Evolutionary conservation across 345 rosid genomes (phyloP).

Genomic region (Cochlearia excelsa): DNA sequence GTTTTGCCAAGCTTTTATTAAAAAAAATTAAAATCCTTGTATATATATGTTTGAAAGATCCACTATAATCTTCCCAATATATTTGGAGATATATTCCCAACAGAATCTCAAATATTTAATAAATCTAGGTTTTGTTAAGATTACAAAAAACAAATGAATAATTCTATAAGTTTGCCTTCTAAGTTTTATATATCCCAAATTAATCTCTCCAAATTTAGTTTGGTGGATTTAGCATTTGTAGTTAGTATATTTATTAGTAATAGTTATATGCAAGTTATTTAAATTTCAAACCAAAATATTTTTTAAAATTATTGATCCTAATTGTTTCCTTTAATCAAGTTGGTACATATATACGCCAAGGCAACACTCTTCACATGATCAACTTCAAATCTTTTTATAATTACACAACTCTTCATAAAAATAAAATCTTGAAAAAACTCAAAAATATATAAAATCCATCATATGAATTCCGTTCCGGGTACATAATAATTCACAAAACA

Average conservation of each 20-base stretch:
- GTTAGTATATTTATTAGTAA: too few relatives aligned
- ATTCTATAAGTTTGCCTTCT: too few relatives aligned
- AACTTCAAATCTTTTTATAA: slow-evolving; percentile 3
- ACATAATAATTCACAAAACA: slow-evolving; percentile 23
- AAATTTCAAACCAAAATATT: too few relatives aligned
- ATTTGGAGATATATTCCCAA: slow-evolving; percentile 6
- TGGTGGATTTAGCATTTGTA: too few relatives aligned
- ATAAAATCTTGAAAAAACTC: slow-evolving; percentile 2
- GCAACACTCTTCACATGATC: not conserved
- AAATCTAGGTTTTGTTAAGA: too few relatives aligned
- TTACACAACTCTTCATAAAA: not conserved
- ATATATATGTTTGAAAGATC: not conserved
- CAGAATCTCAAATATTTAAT: not conserved
- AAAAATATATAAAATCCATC: not conserved
- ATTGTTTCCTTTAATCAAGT: not conserved
- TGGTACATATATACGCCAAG: not conserved
- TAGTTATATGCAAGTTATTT: too few relatives aligned
- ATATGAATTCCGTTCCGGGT: slow-evolving; percentile 33
- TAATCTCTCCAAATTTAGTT: too few relatives aligned
- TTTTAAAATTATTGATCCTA: too few relatives aligned
- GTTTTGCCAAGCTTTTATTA: not conserved
- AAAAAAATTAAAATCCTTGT: not conserved
- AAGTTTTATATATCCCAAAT: too few relatives aligned
- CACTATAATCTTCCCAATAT: not conserved
- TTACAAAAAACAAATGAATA: too few relatives aligned